These are phyloP conservation scores for Malus hybrid DNA, from an alignment of 331 rosid species.

Conservation along the genomic window DNA sequence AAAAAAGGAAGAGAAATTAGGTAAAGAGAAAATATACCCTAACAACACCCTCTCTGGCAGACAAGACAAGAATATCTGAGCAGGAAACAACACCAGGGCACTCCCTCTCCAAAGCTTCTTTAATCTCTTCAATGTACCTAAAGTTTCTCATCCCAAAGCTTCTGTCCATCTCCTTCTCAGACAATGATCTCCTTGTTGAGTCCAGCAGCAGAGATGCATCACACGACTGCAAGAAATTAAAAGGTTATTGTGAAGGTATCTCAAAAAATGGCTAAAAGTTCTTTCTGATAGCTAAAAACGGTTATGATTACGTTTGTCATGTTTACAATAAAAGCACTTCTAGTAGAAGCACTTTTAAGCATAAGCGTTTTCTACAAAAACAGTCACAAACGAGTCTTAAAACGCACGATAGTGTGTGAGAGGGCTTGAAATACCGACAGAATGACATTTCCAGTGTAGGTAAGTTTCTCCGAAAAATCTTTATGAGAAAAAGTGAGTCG, in stretches of 20 bases:
- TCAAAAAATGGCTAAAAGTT: no score
- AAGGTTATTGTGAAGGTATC: neutral
- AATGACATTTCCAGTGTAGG: no score
- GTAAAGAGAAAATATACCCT: slow-evolving; percentile 32
- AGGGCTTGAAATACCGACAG: neutral
- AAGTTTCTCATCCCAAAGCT: slow-evolving; percentile 97
- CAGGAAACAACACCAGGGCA: slow-evolving; percentile 97
- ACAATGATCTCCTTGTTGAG: slow-evolving; percentile 76
- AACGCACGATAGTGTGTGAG: neutral
- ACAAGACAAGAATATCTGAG: slow-evolving; percentile 82
- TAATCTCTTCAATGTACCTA: slow-evolving; percentile 86
- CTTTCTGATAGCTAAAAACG: no score
- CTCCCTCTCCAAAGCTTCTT: slow-evolving; percentile 93
- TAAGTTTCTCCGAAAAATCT: neutral
- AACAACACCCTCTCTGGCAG: slow-evolving; percentile 89
- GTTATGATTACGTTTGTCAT: neutral
- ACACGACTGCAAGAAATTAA: slow-evolving; percentile 46
- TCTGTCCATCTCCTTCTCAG: slow-evolving; percentile 92
- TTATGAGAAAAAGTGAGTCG: neutral
- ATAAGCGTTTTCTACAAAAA: neutral
- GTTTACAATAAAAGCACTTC: neutral
- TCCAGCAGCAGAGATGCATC: slow-evolving; percentile 94
- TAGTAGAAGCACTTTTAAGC: neutral
- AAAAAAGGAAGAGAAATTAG: neutral
- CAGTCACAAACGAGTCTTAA: neutral